These are phyloP conservation scores for Leavenworthia alabamica DNA, from an alignment of 345 rosid genomes.

Conservation along the genomic window DNA sequence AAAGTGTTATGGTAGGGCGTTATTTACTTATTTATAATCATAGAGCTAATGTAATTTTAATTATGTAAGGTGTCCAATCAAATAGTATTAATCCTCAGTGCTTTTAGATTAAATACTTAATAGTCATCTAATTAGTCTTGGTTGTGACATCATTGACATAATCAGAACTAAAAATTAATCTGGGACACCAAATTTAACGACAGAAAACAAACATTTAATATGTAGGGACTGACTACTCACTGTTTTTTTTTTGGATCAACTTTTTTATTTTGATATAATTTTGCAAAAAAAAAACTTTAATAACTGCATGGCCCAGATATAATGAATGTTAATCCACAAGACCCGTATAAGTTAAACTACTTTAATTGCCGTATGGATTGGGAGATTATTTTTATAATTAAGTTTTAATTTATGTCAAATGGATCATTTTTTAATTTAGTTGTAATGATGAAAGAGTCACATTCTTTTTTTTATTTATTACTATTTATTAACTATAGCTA, in stretches of 20 bases:
- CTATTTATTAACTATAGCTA: not conserved
- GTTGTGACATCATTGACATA: conserved; percentile 3
- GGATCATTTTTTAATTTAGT: not conserved
- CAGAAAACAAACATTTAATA: not conserved
- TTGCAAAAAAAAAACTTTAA: conserved; percentile 9
- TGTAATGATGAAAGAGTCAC: not conserved
- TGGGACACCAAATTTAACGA: not conserved
- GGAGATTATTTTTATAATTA: not conserved
- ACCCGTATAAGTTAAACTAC: not conserved
- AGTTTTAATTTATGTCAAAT: not conserved
- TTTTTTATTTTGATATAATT: not conserved
- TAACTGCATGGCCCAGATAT: not conserved
- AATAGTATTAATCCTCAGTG: not conserved
- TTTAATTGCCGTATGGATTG: not conserved
- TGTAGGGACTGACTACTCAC: conserved; percentile 3
- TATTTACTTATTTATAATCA: not conserved
- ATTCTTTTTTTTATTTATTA: not conserved
- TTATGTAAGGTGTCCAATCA: not conserved
- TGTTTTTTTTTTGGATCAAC: not conserved
- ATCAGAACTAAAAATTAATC: not conserved
- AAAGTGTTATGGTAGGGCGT: not conserved
- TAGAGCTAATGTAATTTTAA: not conserved
- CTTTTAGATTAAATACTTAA: not conserved
- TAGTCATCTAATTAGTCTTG: not conserved
- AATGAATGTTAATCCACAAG: not conserved